Evolutionary conservation across 768 basidiomycete species (phyloP).

Genomic region (Trametes sanguinea): DNA sequence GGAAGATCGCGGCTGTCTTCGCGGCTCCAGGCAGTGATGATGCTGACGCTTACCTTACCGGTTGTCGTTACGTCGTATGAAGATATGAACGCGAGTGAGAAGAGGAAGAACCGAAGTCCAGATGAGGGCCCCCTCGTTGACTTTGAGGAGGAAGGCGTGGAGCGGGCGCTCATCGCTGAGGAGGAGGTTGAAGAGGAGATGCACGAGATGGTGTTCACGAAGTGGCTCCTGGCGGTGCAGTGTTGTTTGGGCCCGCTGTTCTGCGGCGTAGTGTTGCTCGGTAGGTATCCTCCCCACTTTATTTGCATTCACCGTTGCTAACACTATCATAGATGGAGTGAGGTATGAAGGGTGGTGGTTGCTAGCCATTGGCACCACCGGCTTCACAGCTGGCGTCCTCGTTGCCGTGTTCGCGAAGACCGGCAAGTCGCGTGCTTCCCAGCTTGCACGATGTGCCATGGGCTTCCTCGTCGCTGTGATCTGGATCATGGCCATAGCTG

Average conservation of each 20-base stretch:
- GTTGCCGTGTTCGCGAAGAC: constrained; percentile 62
- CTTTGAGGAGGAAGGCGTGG: constrained; percentile 77
- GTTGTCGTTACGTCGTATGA: constrained; percentile 75
- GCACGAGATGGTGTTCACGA: constrained; percentile 66
- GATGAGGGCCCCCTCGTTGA: constrained; percentile 55
- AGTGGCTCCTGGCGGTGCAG: constrained; percentile 85
- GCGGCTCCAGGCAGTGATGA: constrained; percentile 86
- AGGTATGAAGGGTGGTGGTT: constrained; percentile 51
- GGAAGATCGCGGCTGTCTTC: constrained; percentile 72
- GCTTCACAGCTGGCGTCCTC: constrained; percentile 52
- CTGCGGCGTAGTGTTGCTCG: constrained; percentile 71
- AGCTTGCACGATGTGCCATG: constrained; percentile 79
- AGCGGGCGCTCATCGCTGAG: constrained; percentile 69
- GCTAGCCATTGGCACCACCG: constrained; percentile 54
- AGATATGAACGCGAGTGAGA: constrained; percentile 39
- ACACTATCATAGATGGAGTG: constrained; percentile 43
- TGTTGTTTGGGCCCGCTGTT: constrained; percentile 83
- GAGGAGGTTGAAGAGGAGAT: constrained; percentile 71
- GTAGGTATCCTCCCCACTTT: constrained; percentile 44
- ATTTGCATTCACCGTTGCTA: neutral
- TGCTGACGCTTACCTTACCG: constrained; percentile 85
- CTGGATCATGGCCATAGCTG: constrained; percentile 98
- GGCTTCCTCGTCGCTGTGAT: constrained; percentile 90
- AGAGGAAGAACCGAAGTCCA: constrained; percentile 27
- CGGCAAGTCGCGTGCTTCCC: constrained; percentile 56